Evolutionary conservation across 2,329 filamentous ascomycete genomes (phyloP), one percentile per base, ranked within the genome.

Genomic region (Xylariaceae sp.): DNA sequence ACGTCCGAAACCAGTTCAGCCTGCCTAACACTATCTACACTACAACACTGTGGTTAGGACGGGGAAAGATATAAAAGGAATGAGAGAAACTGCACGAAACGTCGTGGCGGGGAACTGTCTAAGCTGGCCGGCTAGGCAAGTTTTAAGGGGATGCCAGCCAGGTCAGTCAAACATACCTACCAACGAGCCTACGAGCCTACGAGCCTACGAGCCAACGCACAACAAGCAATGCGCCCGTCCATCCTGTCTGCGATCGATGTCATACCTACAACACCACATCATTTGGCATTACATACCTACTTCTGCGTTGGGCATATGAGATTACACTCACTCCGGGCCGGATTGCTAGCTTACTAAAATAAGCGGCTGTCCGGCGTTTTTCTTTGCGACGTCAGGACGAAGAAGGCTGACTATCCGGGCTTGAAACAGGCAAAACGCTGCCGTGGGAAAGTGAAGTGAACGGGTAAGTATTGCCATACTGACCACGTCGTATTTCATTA

Each of bases 201-300:
- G 19, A 19, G 19, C 19, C 19, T 2, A 19, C 2, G 50, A 47
- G 35, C 50, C 44, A 41, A 40, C 46, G 46, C 46, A 48, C 34
- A 39, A 48, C 43, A 19, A 19, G 19, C 19, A 19, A 19, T 19
- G 19, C 19, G 19, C 19, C 19, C 19, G 19, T 19, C 19, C 42
- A 58, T 35, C 32, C 43, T 34, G 29, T 30, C n/a, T 45, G 40
- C 47, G 47, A 53, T 58, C 50, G n/a, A 34, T 48, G 37, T 43
- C 26, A 48, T 43, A 37, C 35, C 29, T 12, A 19, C 19, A 19
- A 19, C 19, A 19, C 19, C 19, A 19, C 19, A 44, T 30, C 5
- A 6, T 19, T 47, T 31, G 51, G 45, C 51, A 9, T 47, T 43
- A 26, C 19, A 19, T 19, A 19, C 19, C 19, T 19, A 19, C 19